Evolutionary conservation across 2,329 filamentous ascomycete species (phyloP).

Genomic region (Boeremia exigua): DNA sequence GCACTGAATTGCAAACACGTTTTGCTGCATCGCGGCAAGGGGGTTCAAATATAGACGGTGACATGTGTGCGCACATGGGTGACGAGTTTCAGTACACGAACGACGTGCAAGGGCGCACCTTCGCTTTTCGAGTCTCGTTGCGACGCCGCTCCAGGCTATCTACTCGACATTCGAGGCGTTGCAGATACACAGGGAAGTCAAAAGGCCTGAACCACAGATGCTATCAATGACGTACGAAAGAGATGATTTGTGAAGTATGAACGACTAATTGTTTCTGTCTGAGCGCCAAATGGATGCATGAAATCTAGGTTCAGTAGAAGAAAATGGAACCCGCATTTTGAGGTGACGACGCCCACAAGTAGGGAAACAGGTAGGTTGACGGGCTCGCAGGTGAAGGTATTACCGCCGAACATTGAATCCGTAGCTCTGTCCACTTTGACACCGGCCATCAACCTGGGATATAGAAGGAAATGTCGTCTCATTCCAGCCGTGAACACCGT

Average conservation of each 20-base stretch:
- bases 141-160: not conserved
- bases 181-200: not conserved
- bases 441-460: conserved; percentile 10
- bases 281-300: conserved; percentile 17
- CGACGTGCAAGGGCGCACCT: conserved; percentile 13
- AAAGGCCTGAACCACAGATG: not conserved
- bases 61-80: conserved; percentile 13
- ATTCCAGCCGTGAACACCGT: conserved; percentile 38
- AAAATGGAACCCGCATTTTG: conserved; percentile 10
- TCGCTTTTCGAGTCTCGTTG: conserved; percentile 1
- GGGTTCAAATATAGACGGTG: conserved; percentile 5
- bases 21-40: conserved; percentile 11
- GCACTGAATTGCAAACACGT: conserved; percentile 11
- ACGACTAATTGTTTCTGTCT: conserved; percentile 19
- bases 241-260: not conserved
- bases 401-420: conserved; percentile 11
- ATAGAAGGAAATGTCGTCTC: conserved; percentile 21
- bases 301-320: conserved; percentile 11
- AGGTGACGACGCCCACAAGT: conserved; percentile 4
- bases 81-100: conserved; percentile 16
- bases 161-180: conserved; percentile 1
- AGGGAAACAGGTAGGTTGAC: conserved; percentile 10
- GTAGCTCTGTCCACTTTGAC: conserved; percentile 2
- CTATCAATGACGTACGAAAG: not conserved
- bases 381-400: conserved; percentile 10